These are phyloP conservation scores for Thermochaetoides thermophila DNA, from an alignment of 495 filamentous ascomycete species.

Conservation along the genomic window DNA sequence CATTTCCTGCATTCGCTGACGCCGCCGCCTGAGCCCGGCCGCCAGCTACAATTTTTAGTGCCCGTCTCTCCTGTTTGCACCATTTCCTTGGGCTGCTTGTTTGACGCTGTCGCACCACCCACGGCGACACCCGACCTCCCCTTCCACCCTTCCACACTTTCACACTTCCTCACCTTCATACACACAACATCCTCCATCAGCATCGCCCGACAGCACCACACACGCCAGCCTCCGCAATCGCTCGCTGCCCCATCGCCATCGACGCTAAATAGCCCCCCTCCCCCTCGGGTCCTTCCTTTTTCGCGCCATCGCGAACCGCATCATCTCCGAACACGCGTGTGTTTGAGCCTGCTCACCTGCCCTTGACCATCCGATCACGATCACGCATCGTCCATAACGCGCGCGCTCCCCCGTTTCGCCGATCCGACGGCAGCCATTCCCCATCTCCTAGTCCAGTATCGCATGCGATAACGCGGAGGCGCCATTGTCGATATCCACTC, in stretches of 20 bases:
- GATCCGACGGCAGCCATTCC: conserved; percentile 1
- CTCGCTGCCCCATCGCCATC: not conserved
- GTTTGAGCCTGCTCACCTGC: no score
- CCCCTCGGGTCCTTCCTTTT: no score
- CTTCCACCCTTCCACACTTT: no score
- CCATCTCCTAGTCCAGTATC: conserved; percentile 9
- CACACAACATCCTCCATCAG: conserved; percentile 3
- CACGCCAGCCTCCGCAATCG: conserved; percentile 7
- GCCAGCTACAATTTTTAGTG: not conserved
- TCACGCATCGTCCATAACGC: conserved; percentile 6
- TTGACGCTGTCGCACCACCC: conserved; percentile 3
- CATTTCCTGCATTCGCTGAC: not conserved
- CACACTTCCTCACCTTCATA: not conserved
- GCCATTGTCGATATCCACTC: conserved; percentile 33
- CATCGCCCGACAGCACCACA: no score
- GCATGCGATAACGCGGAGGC: conserved; percentile 29
- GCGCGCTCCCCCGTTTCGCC: conserved; percentile 6
- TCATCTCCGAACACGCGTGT: no score
- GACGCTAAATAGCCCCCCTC: not conserved
- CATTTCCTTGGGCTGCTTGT: not conserved
- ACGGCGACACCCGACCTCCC: conserved; percentile 1
- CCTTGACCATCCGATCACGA: no score
- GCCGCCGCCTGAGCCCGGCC: not conserved
- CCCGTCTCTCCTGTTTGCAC: not conserved
- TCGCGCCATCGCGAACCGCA: no score